Percentiles rank a stretch among this genome's conserved stretches.
Conservation (phyloP, 495 filamentous ascomycete species). For the Penicillium pancosmium region DNA sequence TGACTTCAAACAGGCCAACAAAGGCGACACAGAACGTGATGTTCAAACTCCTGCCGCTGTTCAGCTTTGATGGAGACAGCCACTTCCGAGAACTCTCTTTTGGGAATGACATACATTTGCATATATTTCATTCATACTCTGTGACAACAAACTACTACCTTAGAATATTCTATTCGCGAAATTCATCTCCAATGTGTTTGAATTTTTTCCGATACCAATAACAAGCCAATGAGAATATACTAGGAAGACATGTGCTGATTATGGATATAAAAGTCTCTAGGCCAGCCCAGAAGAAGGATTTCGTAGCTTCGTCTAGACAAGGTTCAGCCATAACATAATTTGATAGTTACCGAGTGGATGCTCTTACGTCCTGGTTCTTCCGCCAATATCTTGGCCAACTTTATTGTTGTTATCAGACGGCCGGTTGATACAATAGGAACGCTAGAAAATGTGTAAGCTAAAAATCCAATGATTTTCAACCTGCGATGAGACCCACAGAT, state of each 20-base stretch:
- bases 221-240: not conserved
- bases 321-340: not conserved
- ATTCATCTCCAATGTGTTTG: too few species aligned
- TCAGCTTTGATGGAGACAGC: too few species aligned
- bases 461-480: not conserved
- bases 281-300: not conserved
- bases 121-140: too few species aligned
- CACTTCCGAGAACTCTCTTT: too few species aligned
- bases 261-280: not conserved
- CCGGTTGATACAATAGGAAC: not conserved
- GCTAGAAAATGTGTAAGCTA: not conserved
- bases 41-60: too few species aligned
- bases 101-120: too few species aligned
- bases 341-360: not conserved
- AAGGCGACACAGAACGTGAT: not conserved
- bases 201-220: not conserved
- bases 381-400: not conserved
- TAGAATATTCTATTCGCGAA: too few species aligned
- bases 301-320: not conserved
- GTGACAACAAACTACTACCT: too few species aligned
- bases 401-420: not conserved
- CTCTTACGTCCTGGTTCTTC: not conserved
- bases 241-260: slow-evolving; percentile 3
- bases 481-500: not conserved
- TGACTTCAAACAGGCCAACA: not conserved